Evolutionary conservation across 2,329 filamentous ascomycete species (phyloP).

Genomic region (Fusarium pininemorale): DNA sequence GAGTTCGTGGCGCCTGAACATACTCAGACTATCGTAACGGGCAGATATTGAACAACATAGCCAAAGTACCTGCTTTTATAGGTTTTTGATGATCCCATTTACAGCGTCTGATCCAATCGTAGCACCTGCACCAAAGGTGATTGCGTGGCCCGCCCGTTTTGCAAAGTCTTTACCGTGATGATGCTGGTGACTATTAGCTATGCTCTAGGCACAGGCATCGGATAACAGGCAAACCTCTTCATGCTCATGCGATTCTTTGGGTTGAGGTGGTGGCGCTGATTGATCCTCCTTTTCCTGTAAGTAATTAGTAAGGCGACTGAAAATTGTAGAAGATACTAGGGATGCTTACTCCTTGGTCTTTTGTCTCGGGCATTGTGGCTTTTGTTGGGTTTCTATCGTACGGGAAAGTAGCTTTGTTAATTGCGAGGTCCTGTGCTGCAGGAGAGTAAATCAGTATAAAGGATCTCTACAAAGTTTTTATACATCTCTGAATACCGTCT

Average conservation of each 20-base stretch:
- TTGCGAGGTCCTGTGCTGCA: fast-evolving
- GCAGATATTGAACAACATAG: fast-evolving
- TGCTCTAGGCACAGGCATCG: fast-evolving
- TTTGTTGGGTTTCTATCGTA: background rate
- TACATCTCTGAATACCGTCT: fast-evolving
- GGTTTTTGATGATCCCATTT: background rate
- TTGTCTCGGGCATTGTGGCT: background rate
- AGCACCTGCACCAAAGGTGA: background rate
- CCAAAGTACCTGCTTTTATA: fast-evolving
- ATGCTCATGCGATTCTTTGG: background rate
- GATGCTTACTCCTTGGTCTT: background rate
- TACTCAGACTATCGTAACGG: fast-evolving
- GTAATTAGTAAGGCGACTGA: fast-evolving
- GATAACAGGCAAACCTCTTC: background rate
- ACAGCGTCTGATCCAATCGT: background rate
- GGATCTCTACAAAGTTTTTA: no score
- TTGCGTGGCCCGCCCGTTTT: background rate
- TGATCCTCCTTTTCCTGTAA: background rate
- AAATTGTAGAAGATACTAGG: fast-evolving
- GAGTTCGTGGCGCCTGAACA: fast-evolving
- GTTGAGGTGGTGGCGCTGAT: background rate
- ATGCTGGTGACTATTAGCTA: background rate
- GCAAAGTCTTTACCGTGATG: background rate
- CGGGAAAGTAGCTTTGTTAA: fast-evolving
- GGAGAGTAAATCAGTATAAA: fast-evolving